phyloP scores from a whole-genome alignment of 176 grass and related monocot species.

The Triticum dicoccoides region DNA sequence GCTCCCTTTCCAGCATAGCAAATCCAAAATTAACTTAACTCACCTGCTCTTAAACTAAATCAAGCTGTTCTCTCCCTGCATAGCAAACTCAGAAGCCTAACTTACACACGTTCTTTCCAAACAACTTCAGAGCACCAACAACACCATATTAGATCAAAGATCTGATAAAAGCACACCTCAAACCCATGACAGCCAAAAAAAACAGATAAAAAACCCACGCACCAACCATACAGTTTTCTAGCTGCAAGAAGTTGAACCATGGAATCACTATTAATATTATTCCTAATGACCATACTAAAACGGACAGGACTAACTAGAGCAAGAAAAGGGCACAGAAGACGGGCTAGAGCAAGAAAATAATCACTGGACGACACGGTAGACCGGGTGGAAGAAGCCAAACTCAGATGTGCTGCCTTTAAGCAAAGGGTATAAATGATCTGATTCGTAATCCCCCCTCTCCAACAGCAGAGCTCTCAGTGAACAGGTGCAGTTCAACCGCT shows the following conservation, averaged over 20 bases:
- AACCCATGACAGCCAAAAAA: constrained; percentile 9
- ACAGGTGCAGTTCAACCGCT: not conserved
- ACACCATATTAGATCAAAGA: not conserved
- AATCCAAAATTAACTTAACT: constrained; percentile 12
- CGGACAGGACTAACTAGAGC: not conserved
- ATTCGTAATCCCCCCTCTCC: not conserved
- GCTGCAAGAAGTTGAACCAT: not conserved
- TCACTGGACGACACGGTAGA: not conserved
- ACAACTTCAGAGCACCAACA: not conserved
- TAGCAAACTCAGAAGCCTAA: constrained; percentile 2
- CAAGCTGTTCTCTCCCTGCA: not conserved
- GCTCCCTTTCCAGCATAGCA: constrained; percentile 3
- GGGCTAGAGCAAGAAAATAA: not conserved
- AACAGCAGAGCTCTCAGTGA: not conserved
- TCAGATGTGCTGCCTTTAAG: not conserved
- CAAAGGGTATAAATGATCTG: not conserved
- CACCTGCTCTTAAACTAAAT: not conserved
- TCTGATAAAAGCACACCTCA: constrained; percentile 2
- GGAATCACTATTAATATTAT: constrained; percentile 17
- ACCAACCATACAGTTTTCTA: not conserved
- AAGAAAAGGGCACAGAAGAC: constrained; percentile 1
- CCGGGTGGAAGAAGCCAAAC: not conserved
- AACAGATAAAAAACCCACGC: not conserved
- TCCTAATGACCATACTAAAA: not conserved
- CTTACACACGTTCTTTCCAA: not conserved